These are phyloP conservation scores for Xylariaceae sp. DNA, from an alignment of 2,329 filamentous ascomycete genomes.

Conservation along the genomic window DNA sequence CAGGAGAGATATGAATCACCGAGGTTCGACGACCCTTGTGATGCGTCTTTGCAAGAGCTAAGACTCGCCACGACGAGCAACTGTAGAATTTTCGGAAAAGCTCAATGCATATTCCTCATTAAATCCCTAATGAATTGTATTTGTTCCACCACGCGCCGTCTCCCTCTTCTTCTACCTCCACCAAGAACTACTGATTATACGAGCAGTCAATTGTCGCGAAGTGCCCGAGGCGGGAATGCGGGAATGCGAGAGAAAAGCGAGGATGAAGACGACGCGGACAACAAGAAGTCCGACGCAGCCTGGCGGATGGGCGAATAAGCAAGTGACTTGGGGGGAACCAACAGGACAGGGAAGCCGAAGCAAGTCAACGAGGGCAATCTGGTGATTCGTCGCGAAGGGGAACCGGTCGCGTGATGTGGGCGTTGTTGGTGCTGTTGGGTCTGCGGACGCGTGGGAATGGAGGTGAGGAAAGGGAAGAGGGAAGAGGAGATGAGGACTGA, in stretches of 20 bases:
- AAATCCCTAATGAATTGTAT: slow-evolving; percentile 15
- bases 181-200: slow-evolving; percentile 19
- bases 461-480: neutral
- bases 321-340: neutral
- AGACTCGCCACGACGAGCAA: slow-evolving; percentile 20
- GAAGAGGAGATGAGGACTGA: slow-evolving; percentile 4
- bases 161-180: slow-evolving; percentile 9
- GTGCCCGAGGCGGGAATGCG: neutral
- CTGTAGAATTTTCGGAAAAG: slow-evolving; percentile 20
- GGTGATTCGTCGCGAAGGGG: neutral
- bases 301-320: slow-evolving; percentile 1
- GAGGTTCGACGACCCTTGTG: slow-evolving; percentile 24
- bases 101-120: slow-evolving; percentile 20
- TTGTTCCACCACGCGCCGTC: slow-evolving; percentile 12
- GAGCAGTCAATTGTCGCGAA: slow-evolving; percentile 12
- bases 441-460: slow-evolving; percentile 3
- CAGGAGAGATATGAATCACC: slow-evolving; percentile 26
- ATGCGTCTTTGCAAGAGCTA: slow-evolving; percentile 22
- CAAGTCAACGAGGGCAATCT: neutral
- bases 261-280: neutral
- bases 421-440: neutral
- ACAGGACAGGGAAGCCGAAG: neutral
- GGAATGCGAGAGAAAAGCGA: neutral
- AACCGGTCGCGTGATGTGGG: neutral
- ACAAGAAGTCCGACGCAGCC: neutral